Evolutionary conservation across 78 protist species (phyloP), one percentile per base, ranked within the genome.

Genomic region (Pelomyxa schiedti): DNA sequence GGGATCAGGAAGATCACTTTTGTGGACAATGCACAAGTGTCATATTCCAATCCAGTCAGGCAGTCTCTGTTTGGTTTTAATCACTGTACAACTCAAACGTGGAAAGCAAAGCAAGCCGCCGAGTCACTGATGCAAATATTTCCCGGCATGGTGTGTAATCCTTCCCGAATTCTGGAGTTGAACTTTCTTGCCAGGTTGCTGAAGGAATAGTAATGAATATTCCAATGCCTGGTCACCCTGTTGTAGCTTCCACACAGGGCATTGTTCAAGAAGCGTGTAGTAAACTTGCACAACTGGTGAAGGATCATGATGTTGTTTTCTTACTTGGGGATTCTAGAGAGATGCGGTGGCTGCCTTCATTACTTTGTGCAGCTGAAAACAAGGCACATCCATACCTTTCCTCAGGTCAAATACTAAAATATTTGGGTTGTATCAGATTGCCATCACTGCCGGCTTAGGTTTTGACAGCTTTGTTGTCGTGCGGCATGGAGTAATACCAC

Each of bases 201-300:
- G 22, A 3, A 0, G 92, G 84, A 29, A 28, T 2, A 32, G 9
- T 0, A 36, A 16, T 94, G 26, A 24, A 78, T 53, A 89, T 94
- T n/a, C 98, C 94, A 4, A 94, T 94, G 98, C 97, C 98, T 5
- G 98, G 97, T 9, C 95, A 93, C 42, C 30, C 76, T 4, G 8
- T 39, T 22, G 36, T 4, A 22, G 72, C 3, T 3, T 79, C 43
- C 2, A 32, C 64, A 6, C 3, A n/a, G n/a, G n/a, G 63, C 8
- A 28, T 4, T 30, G 3, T 0, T 42, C 22, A 4, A 0, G 37
- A 5, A 32, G 37, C 39, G 66, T 32, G 6, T 2, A n/a, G 6
- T 3, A 52, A 9, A 26, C 64, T 52, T 92, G 39, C 75, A 66
- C 28, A 0, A 7, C 83, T 93, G 26, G 37, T 90, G 3, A 22